phyloP scores from a whole-genome alignment of 768 basidiomycete genomes.

The Boletus sensibilis region DNA sequence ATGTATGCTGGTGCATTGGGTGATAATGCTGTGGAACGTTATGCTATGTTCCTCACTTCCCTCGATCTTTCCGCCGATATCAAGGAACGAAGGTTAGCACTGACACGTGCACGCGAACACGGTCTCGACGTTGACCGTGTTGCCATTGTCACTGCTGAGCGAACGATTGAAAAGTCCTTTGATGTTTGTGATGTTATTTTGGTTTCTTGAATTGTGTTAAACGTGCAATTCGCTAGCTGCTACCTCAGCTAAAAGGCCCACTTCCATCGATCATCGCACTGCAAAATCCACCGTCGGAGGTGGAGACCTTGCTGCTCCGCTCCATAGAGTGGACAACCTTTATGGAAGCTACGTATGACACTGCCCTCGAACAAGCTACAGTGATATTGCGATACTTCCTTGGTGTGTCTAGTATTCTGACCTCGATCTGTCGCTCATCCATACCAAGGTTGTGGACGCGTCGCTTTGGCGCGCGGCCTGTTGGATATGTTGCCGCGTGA shows the following conservation, averaged over 20 bases:
- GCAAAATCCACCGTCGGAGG: slow-evolving; percentile 55
- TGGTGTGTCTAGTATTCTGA: slow-evolving; percentile 46
- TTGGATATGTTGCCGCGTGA: slow-evolving; percentile 62
- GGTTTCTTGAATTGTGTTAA: slow-evolving; percentile 9
- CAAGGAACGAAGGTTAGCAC: slow-evolving; percentile 63
- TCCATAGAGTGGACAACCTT: slow-evolving; percentile 95
- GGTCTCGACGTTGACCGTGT: slow-evolving; percentile 82
- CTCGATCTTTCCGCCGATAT: slow-evolving; percentile 63
- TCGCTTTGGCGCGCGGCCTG: slow-evolving; percentile 62
- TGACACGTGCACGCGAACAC: slow-evolving; percentile 77
- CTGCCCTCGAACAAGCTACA: slow-evolving; percentile 84
- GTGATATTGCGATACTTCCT: slow-evolving; percentile 89
- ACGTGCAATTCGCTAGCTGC: slow-evolving; percentile 36
- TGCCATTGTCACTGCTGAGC: slow-evolving; percentile 76
- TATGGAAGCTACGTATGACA: slow-evolving; percentile 65
- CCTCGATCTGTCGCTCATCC: not conserved
- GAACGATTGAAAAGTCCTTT: slow-evolving; percentile 70
- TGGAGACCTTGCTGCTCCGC: slow-evolving; percentile 68
- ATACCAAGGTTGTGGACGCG: slow-evolving; percentile 63
- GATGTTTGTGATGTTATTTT: slow-evolving; percentile 39
- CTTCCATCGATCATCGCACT: slow-evolving; percentile 60
- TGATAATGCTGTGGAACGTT: slow-evolving; percentile 88
- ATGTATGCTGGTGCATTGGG: slow-evolving; percentile 91
- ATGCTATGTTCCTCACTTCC: slow-evolving; percentile 85
- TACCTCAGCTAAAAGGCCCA: slow-evolving; percentile 54